Base-by-base conservation (phyloP, 2,329 filamentous ascomycete genomes). In the Sphaerostilbella broomeana region DNA sequence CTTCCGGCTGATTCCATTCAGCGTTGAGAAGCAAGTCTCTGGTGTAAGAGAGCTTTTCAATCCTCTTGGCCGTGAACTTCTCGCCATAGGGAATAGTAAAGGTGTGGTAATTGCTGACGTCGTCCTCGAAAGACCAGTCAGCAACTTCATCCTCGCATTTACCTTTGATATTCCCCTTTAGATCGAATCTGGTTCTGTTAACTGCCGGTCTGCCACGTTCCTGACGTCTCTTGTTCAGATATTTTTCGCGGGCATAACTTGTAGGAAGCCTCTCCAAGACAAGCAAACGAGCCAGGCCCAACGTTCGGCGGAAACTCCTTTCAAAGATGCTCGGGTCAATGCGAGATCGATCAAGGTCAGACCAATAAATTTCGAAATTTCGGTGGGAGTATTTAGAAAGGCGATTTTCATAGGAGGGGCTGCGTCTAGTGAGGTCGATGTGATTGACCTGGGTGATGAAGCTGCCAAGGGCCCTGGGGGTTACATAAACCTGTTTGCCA, bases 281-380 rank as follows among this genome's bases (percentile, higher is more conserved):
- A 6, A 94, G 68, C 2, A 94, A 70, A 31, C 87, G 73, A 18
- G 87, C 86, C 15, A 94, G 72, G 2, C 87, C 87, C 17, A 86
- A 68, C 0, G 84, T 88, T 26, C 84, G 71, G 35, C 72, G 71
- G 51, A 94, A 94, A 41, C 79, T 86, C 34, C 87, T 70, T 60
- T 94, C 87, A 46, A 85, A 94, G 34, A 94, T 88, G 16, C 86
- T 94, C 5, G 87, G 87, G 51, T 94, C 86, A 38, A 94, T 67
- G 9, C 76, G 74, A n/a, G 75, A 75, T 13, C 86, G 77, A 46
- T 92, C 81, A 11, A 94, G 68, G 8, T 78, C 69, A 1, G 81
- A 73, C 79, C 85, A 94, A 57, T 84, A 83, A 1, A 90, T 77
- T 59, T 94, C 87, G 48, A 94, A 94, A 12, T 86, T 85, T 29